Evolutionary conservation across 805 yeast species (phyloP).

Genomic region (Saccharomycopsis babjevae): DNA sequence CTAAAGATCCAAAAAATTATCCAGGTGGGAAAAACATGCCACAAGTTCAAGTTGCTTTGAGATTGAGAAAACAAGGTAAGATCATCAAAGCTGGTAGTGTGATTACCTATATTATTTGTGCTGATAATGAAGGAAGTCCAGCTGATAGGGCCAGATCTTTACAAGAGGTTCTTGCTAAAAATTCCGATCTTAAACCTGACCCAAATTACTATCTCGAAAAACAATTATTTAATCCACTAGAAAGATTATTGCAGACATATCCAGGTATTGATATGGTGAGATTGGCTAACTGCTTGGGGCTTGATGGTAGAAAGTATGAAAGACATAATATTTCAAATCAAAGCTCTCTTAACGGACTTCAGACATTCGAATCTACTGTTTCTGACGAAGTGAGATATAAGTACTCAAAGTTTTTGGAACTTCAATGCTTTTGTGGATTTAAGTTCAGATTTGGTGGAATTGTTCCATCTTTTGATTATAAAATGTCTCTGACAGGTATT

Average conservation of each 20-base stretch:
- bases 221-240: constrained; percentile 85
- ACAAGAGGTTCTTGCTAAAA: constrained; percentile 53
- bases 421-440: constrained; percentile 56
- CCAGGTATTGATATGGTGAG: constrained; percentile 79
- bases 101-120: constrained; percentile 73
- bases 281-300: constrained; percentile 66
- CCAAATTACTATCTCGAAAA: constrained; percentile 71
- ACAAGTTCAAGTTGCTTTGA: constrained; percentile 83
- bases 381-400: constrained; percentile 77
- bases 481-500: constrained; percentile 58
- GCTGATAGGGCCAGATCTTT: constrained; percentile 82
- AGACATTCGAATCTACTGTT: constrained; percentile 73
- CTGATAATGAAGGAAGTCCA: constrained; percentile 30
- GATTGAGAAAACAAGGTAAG: constrained; percentile 74
- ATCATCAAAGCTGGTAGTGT: constrained; percentile 84
- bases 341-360: constrained; percentile 33
- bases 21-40: constrained; percentile 77
- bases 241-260: constrained; percentile 72
- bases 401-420: constrained; percentile 41
- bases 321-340: constrained; percentile 26
- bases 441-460: constrained; percentile 68
- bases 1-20: constrained; percentile 81
- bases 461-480: constrained; percentile 48
- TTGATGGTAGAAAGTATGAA: constrained; percentile 58
- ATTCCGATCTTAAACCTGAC: constrained; percentile 53